phyloP scores from a whole-genome alignment of 345 rosid species.

The Jatropha curcas region DNA sequence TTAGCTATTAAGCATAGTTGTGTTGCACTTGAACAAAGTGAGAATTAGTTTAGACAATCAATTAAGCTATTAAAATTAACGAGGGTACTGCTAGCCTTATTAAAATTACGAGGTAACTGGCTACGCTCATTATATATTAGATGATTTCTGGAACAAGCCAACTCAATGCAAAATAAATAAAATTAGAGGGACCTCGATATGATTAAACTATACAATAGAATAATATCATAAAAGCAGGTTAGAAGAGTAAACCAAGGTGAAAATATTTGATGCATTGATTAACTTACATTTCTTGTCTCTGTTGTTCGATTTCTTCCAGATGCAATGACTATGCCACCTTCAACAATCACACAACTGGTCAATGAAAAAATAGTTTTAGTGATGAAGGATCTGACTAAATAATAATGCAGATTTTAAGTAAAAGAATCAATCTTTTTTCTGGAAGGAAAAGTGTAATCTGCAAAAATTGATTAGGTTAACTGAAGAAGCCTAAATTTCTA shows the following conservation, averaged over 20 bases:
- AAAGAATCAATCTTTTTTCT: background rate
- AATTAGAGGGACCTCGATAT: background rate
- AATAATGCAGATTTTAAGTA: background rate
- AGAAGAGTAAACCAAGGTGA: background rate
- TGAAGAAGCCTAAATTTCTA: background rate
- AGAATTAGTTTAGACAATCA: too few species aligned
- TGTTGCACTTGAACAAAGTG: too few species aligned
- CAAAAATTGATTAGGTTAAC: background rate
- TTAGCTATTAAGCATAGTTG: too few species aligned
- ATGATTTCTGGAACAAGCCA: background rate
- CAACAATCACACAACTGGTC: slow-evolving; percentile 56
- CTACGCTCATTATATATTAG: background rate
- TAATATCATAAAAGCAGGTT: background rate
- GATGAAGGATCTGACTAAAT: background rate
- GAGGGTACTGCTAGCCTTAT: too few species aligned
- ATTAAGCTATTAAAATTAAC: too few species aligned
- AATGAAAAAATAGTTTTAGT: slow-evolving; percentile 3
- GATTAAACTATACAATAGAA: background rate
- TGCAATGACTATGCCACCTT: slow-evolving; percentile 54
- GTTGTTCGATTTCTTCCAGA: slow-evolving; percentile 65
- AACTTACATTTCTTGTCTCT: slow-evolving; percentile 57
- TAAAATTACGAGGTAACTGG: too few species aligned
- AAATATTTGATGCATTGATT: background rate
- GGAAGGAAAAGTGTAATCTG: background rate
- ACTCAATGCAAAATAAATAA: background rate